Evolutionary conservation across 2,329 filamentous ascomycete species (phyloP), one percentile per base, ranked within the genome.

Genomic region (Xylariaceae sp.): DNA sequence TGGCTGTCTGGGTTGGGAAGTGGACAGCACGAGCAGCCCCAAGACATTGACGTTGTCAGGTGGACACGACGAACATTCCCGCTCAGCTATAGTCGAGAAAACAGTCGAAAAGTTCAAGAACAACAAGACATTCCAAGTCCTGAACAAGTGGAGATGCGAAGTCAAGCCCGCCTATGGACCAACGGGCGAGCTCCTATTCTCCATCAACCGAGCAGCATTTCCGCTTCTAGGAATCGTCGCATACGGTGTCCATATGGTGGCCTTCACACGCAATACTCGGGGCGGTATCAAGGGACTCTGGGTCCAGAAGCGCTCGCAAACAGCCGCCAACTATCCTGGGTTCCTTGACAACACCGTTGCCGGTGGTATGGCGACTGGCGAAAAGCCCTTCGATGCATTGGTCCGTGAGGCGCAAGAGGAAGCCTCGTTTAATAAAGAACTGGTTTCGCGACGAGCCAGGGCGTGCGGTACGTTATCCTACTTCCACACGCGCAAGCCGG

Each of bases 281-380:
- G 73, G 35, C 1, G 18, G 69, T 5, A 55, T 64, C 63, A 45
- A 88, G 56, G 82, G 81, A 68, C 79, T 92, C 30, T 92, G 89
- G 88, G 78, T 89, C 0, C 86, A 88, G 2, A 76, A 85, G 34
- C 78, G 88, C 3, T 80, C 85, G 17, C 75, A 74, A 49, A 82
- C 76, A 10, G 88, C 90, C 70, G 80, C 84, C 67, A 90, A 88
- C 0, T 91, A 88, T 67, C 83, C 84, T 0, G 81, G 84, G 1
- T 85, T 87, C 79, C 76, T 91, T 62, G 89, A 92, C 70, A 90
- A 89, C 65, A 87, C 86, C 2, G 88, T 90, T 5, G 88, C 87
- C 0, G 88, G 88, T 1, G 89, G 88, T 0, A 83, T 90, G 59
- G 78, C 81, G 42, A 81, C 84, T 0, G 83, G 82, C 1, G 84